Percentiles rank a stretch among this genome's conserved stretches.
Conservation (phyloP, 2,329 filamentous ascomycete genomes). For the Dactylellina sp. region DNA sequence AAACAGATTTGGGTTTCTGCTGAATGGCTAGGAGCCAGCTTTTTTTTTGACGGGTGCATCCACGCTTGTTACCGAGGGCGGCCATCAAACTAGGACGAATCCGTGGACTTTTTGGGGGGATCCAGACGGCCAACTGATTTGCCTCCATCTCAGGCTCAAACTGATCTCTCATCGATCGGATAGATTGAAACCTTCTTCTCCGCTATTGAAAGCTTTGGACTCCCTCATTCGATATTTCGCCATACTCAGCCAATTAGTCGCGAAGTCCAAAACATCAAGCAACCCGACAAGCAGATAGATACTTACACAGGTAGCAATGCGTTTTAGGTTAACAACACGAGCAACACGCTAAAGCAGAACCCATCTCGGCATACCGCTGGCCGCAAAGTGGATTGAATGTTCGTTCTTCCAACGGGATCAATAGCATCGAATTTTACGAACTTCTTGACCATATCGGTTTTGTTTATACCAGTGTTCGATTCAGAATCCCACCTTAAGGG, state of each 20-base stretch:
- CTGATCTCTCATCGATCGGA: conserved; percentile 17
- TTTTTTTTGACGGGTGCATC: conserved; percentile 51
- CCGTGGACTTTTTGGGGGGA: conserved; percentile 28
- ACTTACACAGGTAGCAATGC: conserved; percentile 2
- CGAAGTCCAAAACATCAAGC: neutral
- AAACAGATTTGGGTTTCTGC: conserved; percentile 41
- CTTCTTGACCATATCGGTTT: neutral
- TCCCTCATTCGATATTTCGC: conserved; percentile 10
- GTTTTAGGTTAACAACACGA: conserved; percentile 12
- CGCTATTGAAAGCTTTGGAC: conserved; percentile 10
- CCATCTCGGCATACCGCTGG: neutral
- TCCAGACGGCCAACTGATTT: conserved; percentile 13
- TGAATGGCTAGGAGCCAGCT: conserved; percentile 34
- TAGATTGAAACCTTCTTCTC: neutral
- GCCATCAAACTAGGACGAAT: conserved; percentile 49
- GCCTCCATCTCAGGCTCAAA: neutral
- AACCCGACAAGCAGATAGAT: neutral
- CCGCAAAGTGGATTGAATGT: too few relatives aligned
- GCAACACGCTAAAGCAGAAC: conserved; percentile 23
- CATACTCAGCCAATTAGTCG: too few relatives aligned
- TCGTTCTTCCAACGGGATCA: too few relatives aligned
- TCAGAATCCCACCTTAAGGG: too few relatives aligned
- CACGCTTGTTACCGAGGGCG: conserved; percentile 44
- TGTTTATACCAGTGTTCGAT: too few relatives aligned
- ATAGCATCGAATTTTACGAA: too few relatives aligned